Percentiles rank a stretch among this genome's conserved stretches.
Evolutionary conservation across 371 early-diverging fungal genomes (phyloP).

Genomic region (Thermomucor indicae-seudaticae): DNA sequence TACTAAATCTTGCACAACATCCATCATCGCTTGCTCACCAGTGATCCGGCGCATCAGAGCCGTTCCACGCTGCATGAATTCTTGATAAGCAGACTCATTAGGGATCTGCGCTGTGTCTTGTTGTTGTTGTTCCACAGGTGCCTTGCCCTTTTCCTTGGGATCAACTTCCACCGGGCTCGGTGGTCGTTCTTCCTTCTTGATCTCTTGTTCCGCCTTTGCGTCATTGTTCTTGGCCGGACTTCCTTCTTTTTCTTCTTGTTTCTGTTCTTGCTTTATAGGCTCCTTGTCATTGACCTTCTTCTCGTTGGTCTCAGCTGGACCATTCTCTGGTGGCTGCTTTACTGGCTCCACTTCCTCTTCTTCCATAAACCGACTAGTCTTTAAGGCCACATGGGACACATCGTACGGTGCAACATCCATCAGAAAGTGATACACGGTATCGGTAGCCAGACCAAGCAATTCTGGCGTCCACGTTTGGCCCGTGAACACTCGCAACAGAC

Average conservation of each 20-base stretch:
- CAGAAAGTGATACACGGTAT: neutral
- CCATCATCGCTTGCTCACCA: neutral
- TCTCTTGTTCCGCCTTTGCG: neutral
- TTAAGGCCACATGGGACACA: too few species aligned
- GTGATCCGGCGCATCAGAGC: too few species aligned
- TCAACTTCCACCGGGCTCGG: neutral
- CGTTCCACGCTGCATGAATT: too few species aligned
- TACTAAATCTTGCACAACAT: neutral
- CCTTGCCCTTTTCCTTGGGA: neutral
- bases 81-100: neutral
- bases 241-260: neutral
- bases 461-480: neutral
- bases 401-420: too few species aligned
- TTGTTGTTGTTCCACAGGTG: neutral
- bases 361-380: neutral
- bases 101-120: neutral
- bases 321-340: too few species aligned
- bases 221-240: neutral
- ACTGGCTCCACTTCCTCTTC: neutral
- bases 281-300: too few species aligned
- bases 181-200: neutral
- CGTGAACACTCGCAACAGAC: neutral
- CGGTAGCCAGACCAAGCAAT: neutral
- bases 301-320: too few species aligned
- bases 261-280: too few species aligned